A percentile compares a stretch with the other conserved stretches of the same genome.
Conservation (phyloP, 768 basidiomycete species). For the Tricholoma hemisulphureum region DNA sequence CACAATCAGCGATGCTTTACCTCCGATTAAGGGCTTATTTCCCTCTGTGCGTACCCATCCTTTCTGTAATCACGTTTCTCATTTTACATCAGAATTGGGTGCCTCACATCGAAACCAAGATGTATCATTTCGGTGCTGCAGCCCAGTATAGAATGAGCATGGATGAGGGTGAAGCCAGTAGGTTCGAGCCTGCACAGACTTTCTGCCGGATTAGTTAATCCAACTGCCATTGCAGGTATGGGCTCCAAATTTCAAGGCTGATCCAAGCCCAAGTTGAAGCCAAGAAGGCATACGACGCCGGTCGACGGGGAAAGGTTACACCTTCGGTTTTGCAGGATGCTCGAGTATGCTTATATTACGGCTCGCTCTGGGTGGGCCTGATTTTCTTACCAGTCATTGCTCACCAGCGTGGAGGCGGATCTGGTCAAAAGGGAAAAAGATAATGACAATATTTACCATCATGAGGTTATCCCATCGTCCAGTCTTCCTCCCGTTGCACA, state of each 20-base stretch:
- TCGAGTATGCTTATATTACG: slow-evolving; percentile 49
- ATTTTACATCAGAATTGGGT: slow-evolving; percentile 61
- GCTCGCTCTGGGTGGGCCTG: background rate
- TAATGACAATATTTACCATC: slow-evolving; percentile 94
- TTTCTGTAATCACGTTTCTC: background rate
- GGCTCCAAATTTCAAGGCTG: slow-evolving; percentile 80
- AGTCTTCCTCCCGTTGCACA: slow-evolving; percentile 64
- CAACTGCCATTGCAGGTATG: slow-evolving; percentile 59
- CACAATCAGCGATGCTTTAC: slow-evolving; percentile 42
- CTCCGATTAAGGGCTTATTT: slow-evolving; percentile 46
- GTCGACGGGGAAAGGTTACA: slow-evolving; percentile 60
- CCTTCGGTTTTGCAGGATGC: slow-evolving; percentile 72
- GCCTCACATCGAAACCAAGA: slow-evolving; percentile 79
- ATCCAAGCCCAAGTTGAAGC: slow-evolving; percentile 62
- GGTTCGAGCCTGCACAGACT: slow-evolving; percentile 37
- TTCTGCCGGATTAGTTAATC: background rate
- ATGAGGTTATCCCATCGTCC: slow-evolving; percentile 74
- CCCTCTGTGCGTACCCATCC: slow-evolving; percentile 46
- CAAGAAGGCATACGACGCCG: slow-evolving; percentile 67
- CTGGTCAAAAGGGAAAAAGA: slow-evolving; percentile 77
- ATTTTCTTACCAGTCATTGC: slow-evolving; percentile 59
- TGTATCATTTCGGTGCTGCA: slow-evolving; percentile 83
- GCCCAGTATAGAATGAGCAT: slow-evolving; percentile 86
- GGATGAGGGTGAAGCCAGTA: slow-evolving; percentile 80
- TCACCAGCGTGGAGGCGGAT: slow-evolving; percentile 66